Conservation (phyloP, 305 asterid genomes). For the Fraxinus albicans region DNA sequence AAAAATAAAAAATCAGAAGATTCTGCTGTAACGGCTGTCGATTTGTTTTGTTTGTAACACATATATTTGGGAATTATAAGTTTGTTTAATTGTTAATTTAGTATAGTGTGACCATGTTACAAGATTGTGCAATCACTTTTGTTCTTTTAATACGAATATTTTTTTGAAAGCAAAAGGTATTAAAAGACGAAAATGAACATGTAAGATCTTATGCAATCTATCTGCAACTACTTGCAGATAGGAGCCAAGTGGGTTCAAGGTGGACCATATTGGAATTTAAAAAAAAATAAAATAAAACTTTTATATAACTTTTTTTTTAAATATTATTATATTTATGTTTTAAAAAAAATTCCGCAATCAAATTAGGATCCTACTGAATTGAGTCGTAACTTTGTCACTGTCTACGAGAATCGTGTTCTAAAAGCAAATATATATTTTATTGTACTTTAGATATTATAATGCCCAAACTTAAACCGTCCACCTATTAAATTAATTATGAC, state of each 20-base stretch:
- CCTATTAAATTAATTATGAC: constrained; percentile 26
- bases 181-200: constrained; percentile 32
- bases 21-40: constrained; percentile 33
- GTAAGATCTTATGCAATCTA: constrained; percentile 45
- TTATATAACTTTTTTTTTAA: too few relatives aligned
- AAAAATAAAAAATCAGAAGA: constrained; percentile 13
- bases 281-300: too few relatives aligned
- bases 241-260: background rate
- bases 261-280: background rate
- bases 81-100: background rate
- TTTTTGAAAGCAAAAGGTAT: constrained; percentile 25
- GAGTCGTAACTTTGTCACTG: background rate
- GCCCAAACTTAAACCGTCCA: constrained; percentile 23
- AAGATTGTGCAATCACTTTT: constrained; percentile 31
- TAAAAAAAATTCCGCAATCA: too few relatives aligned
- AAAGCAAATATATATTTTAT: constrained; percentile 22
- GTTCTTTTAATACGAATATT: constrained; percentile 2
- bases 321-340: too few relatives aligned
- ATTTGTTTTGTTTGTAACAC: constrained; percentile 20
- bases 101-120: constrained; percentile 1
- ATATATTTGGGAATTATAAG: background rate
- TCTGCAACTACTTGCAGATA: background rate
- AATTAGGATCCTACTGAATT: background rate
- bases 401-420: constrained; percentile 10
- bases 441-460: constrained; percentile 1